phyloP scores from a whole-genome alignment of 495 filamentous ascomycete species.

The Cercophora samala region DNA sequence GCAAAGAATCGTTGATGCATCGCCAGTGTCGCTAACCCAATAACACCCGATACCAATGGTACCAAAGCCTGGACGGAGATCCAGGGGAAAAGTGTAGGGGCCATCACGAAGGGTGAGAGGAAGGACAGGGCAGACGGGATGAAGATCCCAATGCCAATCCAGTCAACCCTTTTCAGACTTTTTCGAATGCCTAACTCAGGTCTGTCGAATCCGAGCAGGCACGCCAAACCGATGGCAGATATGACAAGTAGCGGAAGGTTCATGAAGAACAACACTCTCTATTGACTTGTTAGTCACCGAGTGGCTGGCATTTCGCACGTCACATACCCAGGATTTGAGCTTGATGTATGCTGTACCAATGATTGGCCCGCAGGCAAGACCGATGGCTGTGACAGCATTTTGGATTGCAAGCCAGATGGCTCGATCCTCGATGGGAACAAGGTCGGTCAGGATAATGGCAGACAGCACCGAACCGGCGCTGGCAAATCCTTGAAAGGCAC shows the following conservation, averaged over 20 bases:
- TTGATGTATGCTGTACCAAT: slow-evolving; percentile 44
- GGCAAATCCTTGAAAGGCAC: slow-evolving; percentile 66
- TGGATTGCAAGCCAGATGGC: slow-evolving; percentile 41
- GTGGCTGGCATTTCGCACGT: slow-evolving; percentile 55
- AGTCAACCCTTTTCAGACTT: slow-evolving; percentile 57
- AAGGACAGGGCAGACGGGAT: slow-evolving; percentile 45
- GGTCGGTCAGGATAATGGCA: slow-evolving; percentile 63
- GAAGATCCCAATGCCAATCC: slow-evolving; percentile 58
- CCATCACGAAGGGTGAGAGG: slow-evolving; percentile 55
- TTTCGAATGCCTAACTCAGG: slow-evolving; percentile 19
- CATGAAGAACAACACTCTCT: slow-evolving; percentile 41
- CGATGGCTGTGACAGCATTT: slow-evolving; percentile 32
- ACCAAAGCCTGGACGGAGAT: slow-evolving; percentile 52
- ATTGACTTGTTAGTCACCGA: slow-evolving; percentile 52
- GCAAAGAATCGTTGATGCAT: slow-evolving; percentile 52
- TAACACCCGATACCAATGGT: slow-evolving; percentile 52
- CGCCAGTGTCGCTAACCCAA: slow-evolving; percentile 44
- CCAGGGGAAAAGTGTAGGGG: slow-evolving; percentile 56
- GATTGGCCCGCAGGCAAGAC: slow-evolving; percentile 24
- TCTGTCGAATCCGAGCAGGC: slow-evolving; percentile 39
- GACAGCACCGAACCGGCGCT: slow-evolving; percentile 63
- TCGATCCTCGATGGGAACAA: slow-evolving; percentile 52
- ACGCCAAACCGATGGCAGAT: slow-evolving; percentile 33
- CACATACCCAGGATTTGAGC: slow-evolving; percentile 60
- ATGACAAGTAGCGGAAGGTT: slow-evolving; percentile 42